Percentiles rank a stretch among this genome's conserved stretches.
These are phyloP conservation scores for Gaeumannomyces sp. DNA, from an alignment of 2,329 filamentous ascomycete species.

Conservation along the genomic window DNA sequence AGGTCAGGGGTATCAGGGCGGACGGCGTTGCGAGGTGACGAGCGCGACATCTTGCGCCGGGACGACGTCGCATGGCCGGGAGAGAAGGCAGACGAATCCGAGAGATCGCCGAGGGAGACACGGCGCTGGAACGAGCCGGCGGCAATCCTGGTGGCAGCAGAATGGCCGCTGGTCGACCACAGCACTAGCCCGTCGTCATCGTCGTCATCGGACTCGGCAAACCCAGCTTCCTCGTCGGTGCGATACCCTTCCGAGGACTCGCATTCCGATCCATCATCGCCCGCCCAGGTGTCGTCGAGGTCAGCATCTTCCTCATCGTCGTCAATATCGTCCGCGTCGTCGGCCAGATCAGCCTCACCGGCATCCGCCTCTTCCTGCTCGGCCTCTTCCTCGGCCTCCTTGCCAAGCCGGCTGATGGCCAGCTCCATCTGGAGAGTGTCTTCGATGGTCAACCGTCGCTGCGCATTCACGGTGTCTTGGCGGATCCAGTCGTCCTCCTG, in stretches of 20 bases:
- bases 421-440: conserved; percentile 90
- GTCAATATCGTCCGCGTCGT: conserved; percentile 38
- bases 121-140: conserved; percentile 8
- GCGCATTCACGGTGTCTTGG: conserved; percentile 57
- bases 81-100: conserved; percentile 56
- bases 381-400: conserved; percentile 88
- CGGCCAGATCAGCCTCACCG: conserved; percentile 31
- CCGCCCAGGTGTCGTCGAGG: conserved; percentile 52
- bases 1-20: conserved; percentile 71
- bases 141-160: neutral
- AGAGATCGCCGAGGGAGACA: conserved; percentile 31
- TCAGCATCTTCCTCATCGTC: conserved; percentile 46
- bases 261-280: conserved; percentile 43
- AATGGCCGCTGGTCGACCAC: conserved; percentile 39
- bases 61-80: conserved; percentile 26
- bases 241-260: conserved; percentile 64
- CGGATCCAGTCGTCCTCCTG: conserved; percentile 88
- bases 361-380: conserved; percentile 64
- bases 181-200: conserved; percentile 58
- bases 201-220: conserved; percentile 63
- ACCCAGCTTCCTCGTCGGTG: conserved; percentile 64
- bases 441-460: conserved; percentile 70
- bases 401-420: conserved; percentile 74
- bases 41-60: conserved; percentile 28
- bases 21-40: conserved; percentile 41